Evolutionary conservation across 2,329 filamentous ascomycete species (phyloP), one percentile per base, ranked within the genome.

Genomic region (Phyllosticta capitalensis): DNA sequence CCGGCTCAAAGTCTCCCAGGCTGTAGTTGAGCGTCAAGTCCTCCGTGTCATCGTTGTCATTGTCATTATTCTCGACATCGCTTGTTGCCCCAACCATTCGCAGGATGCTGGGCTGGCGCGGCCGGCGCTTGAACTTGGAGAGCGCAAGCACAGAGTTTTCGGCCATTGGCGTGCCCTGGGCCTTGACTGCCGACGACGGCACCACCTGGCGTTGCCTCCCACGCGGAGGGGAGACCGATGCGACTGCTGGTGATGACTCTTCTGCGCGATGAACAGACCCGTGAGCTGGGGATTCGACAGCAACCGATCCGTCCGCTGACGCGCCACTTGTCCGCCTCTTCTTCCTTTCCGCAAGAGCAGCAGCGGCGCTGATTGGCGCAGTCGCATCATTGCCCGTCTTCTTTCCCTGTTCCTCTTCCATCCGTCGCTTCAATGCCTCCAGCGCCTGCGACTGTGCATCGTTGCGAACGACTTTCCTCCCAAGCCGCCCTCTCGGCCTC

Each of bases 1-100:
- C 84, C 0, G 80, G 86, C 56, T 76, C 79, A 67, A 83, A 86
- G 64, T 75, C 71, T 19, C 54, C 58, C 3, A 60, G 24, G 3
- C 50, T 60, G 49, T 60, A 55, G 49, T 60, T 58, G 76, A 79
- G 62, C 73, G 74, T 0, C 70, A 68, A 0, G 67, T 70, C 54
- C 70, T 74, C 52, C 69, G 76, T 54, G 71, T 81, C 65, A 72
- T 81, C 63, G 72, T 78, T 59, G 72, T 72, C 55, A 70, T 75
- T 3, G 70, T 74, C 38, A 22, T 72, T 67, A 30, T 81, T 78
- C 21, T 81, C 75, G 10, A 76, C 72, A 58, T 74, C 69, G 49
- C 70, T 74, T 22, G 67, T 72, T 61, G 77, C 74, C 61, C 76
- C 74, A 6, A 79, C 75, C 75, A 78, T 78, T 48, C 74, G 72